Percentiles rank a stretch among this genome's conserved stretches.
These are phyloP conservation scores for Sphaerulina populicola DNA, from an alignment of 2,329 filamentous ascomycete genomes.

Conservation along the genomic window DNA sequence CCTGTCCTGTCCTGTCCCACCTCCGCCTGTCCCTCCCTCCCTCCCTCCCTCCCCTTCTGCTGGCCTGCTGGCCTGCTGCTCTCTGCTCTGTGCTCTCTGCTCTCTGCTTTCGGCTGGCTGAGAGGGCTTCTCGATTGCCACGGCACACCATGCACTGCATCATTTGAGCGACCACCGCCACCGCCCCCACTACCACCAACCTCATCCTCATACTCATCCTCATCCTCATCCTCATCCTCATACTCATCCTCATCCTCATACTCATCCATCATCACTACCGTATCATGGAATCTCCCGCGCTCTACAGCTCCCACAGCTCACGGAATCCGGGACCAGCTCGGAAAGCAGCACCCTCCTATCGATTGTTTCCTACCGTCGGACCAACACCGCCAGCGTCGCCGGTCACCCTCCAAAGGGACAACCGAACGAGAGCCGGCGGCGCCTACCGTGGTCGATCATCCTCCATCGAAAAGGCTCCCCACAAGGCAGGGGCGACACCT, in stretches of 20 bases:
- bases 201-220: too few relatives aligned
- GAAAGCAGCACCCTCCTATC: constrained; percentile 19
- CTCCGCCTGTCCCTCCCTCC: too few relatives aligned
- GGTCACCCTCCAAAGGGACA: constrained; percentile 16
- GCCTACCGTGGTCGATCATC: constrained; percentile 20
- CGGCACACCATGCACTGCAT: neutral
- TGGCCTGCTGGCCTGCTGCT: neutral
- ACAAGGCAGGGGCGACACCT: neutral
- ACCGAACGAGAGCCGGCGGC: constrained; percentile 14
- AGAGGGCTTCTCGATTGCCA: neutral
- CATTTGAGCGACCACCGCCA: neutral
- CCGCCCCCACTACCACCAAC: too few relatives aligned
- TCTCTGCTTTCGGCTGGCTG: too few relatives aligned
- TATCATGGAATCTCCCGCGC: constrained; percentile 11
- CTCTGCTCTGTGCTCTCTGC: too few relatives aligned
- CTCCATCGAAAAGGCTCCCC: constrained; percentile 19
- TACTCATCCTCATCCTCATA: too few relatives aligned
- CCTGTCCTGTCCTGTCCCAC: too few relatives aligned
- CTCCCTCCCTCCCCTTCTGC: neutral
- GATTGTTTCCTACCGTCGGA: constrained; percentile 26
- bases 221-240: too few relatives aligned
- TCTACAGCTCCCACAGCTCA: constrained; percentile 11
- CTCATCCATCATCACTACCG: neutral
- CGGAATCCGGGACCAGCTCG: constrained; percentile 12
- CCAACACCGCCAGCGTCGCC: constrained; percentile 22